Evolutionary conservation across 2,329 filamentous ascomycete species (phyloP), one percentile per base, ranked within the genome.

Genomic region (Beauveria sp.): DNA sequence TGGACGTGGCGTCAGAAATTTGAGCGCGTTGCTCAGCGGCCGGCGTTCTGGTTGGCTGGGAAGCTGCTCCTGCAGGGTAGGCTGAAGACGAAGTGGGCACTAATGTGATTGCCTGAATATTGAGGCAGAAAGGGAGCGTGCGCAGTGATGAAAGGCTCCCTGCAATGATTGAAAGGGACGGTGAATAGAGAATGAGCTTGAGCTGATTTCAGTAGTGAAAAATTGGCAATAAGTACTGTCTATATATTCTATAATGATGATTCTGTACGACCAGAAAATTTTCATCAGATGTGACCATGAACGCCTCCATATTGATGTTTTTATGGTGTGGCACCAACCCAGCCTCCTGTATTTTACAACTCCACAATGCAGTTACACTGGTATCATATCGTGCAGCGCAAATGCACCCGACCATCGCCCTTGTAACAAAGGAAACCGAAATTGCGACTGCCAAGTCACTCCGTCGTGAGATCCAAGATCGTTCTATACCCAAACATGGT

Each of bases 1-100:
- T 63, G 63, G 60, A 57, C 66, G 70, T 70, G 70, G 69, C 69
- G 65, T 67, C 60, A 62, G 63, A 67, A 68, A 70, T 24, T 45
- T 34, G 56, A 42, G 64, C 66, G 67, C 65, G 64, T 65, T 65
- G 54, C 55, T 61, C 46, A 40, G 61, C 50, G 58, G 26, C 10
- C n/a, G n/a, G 18, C 12, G 8, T 22, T 52, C 50, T 52, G 49
- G 45, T 45, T 58, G 54, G 47, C 50, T 52, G 57, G 40, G 62
- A 67, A 64, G 59, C 62, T 62, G 54, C 30, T 60, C 34, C 50
- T 60, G 57, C 63, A 62, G 46, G 49, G 58, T 59, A 43, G 57
- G 43, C 28, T 47, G 46, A 51, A 46, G 7, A 50, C 55, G 42
- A 47, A 58, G 49, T 47, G 51, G 50, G 45, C 45, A 50, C 20